These are phyloP conservation scores for Schizophyllum amplum DNA, from an alignment of 1,284 basidiomycete species.

Conservation along the genomic window DNA sequence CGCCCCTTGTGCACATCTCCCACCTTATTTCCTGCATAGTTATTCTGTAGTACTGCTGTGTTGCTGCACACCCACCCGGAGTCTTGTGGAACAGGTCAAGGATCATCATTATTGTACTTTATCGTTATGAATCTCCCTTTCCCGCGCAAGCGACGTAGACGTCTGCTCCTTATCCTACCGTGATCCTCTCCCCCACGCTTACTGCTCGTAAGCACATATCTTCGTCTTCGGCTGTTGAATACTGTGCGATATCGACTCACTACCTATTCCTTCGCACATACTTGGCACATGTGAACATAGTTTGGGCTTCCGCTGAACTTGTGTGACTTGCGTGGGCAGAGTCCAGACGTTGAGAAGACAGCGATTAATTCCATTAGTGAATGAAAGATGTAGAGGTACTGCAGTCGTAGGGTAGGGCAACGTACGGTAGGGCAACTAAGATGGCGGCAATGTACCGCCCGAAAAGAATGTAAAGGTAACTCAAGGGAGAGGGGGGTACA, in stretches of 20 bases:
- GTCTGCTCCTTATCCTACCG: background rate
- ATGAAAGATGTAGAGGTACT: too few species aligned
- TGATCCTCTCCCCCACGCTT: background rate
- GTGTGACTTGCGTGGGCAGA: too few species aligned
- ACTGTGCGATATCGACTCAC: slow-evolving; percentile 13
- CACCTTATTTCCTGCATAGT: background rate
- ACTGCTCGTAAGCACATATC: background rate
- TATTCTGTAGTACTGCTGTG: background rate
- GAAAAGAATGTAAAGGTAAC: background rate
- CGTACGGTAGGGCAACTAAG: background rate
- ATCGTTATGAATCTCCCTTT: slow-evolving; percentile 19
- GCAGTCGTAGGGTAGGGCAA: background rate
- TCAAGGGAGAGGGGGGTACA: background rate
- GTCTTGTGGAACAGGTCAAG: background rate
- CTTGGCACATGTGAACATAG: background rate
- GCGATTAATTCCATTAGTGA: background rate
- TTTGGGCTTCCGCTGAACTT: background rate
- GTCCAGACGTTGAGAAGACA: too few species aligned
- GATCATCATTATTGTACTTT: slow-evolving; percentile 14
- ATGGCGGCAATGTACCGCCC: background rate
- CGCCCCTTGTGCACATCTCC: slow-evolving; percentile 1
- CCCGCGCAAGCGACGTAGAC: slow-evolving; percentile 7
- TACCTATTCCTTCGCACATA: background rate
- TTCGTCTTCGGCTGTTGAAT: slow-evolving; percentile 16
- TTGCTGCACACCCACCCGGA: background rate